These are phyloP conservation scores for Melocanna baccifera DNA, from an alignment of 176 grass and related monocot species.

Conservation along the genomic window DNA sequence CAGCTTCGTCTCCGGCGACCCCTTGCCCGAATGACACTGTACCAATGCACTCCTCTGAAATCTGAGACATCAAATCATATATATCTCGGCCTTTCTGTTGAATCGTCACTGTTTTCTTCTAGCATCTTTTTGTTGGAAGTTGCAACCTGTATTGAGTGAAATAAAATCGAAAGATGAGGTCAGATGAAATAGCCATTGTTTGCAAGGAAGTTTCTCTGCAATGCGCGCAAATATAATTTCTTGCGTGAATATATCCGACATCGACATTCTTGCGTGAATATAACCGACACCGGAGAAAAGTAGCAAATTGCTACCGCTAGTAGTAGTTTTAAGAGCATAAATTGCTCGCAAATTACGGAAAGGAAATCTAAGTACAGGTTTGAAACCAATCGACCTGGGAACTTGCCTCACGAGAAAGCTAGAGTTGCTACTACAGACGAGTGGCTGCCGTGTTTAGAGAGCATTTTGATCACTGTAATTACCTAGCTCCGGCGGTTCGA, in stretches of 20 bases:
- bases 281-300: no score
- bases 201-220: no score
- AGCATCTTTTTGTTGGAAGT: neutral
- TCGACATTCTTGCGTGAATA: neutral
- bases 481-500: constrained; percentile 45
- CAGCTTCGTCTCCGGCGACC: constrained; percentile 52
- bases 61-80: neutral
- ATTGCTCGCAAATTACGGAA: no score
- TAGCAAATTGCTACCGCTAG: neutral
- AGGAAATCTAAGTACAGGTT: no score
- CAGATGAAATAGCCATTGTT: neutral
- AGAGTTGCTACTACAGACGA: no score
- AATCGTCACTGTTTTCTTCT: neutral
- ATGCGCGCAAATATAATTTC: neutral
- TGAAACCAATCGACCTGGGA: no score
- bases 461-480: no score
- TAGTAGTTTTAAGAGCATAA: neutral
- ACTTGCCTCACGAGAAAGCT: no score
- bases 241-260: neutral
- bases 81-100: no score
- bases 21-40: neutral
- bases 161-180: neutral
- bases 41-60: neutral
- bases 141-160: neutral
- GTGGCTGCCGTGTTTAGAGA: no score